Percentiles rank a stretch among this genome's conserved stretches.
These are phyloP conservation scores for Sistotremastrum suecicum DNA, from an alignment of 768 basidiomycete genomes.

Conservation along the genomic window DNA sequence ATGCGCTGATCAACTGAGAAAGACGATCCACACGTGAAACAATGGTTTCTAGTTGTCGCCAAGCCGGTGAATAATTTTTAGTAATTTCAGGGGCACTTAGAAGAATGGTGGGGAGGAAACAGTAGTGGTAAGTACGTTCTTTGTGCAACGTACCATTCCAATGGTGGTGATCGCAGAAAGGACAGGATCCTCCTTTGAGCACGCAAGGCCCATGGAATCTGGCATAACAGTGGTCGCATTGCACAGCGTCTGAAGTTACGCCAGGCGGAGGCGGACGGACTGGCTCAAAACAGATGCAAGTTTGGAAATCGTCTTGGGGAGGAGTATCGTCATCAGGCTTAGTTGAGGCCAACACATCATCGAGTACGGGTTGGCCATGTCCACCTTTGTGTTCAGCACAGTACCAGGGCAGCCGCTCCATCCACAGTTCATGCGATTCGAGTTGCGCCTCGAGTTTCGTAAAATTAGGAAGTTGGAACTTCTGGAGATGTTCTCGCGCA, in stretches of 20 bases:
- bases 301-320: conserved; percentile 68
- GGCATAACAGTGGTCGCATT: conserved; percentile 82
- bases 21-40: conserved; percentile 70
- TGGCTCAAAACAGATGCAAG: conserved; percentile 66
- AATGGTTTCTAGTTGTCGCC: conserved; percentile 67
- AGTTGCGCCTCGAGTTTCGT: conserved; percentile 61
- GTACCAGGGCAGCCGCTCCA: conserved; percentile 68
- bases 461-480: conserved; percentile 61
- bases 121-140: conserved; percentile 73
- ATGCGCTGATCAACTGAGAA: conserved; percentile 62
- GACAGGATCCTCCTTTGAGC: conserved; percentile 80
- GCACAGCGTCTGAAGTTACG: conserved; percentile 66
- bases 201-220: conserved; percentile 79
- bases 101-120: conserved; percentile 59
- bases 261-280: conserved; percentile 73
- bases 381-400: conserved; percentile 49
- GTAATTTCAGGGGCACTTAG: conserved; percentile 65
- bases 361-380: conserved; percentile 50
- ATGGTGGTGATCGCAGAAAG: conserved; percentile 84
- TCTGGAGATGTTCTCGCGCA: conserved; percentile 52
- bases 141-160: conserved; percentile 82
- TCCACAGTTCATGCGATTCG: conserved; percentile 52
- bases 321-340: conserved; percentile 68
- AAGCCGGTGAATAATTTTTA: conserved; percentile 64
- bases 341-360: conserved; percentile 65